These are phyloP conservation scores for Phytophthora meadii DNA, from an alignment of 352 stramenopile genomes.

Conservation along the genomic window DNA sequence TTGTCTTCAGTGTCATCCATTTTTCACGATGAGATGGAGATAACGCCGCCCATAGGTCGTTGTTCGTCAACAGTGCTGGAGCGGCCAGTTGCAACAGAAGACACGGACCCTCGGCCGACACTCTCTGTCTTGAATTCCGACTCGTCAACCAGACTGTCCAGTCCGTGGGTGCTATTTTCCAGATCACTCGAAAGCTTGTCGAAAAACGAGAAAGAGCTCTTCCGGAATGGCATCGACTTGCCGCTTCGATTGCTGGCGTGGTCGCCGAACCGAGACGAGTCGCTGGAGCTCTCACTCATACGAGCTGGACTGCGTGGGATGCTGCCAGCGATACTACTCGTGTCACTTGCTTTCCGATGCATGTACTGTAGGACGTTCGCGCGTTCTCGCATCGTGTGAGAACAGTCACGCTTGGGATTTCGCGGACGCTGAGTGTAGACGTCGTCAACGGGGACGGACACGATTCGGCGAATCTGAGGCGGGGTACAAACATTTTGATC, in stretches of 20 bases:
- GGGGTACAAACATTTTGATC: constrained; percentile 12
- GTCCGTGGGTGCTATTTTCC: constrained; percentile 59
- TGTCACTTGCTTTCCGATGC: constrained; percentile 85
- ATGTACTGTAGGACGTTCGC: constrained; percentile 89
- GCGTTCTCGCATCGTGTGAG: constrained; percentile 80
- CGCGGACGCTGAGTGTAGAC: constrained; percentile 20
- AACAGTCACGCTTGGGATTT: constrained; percentile 51
- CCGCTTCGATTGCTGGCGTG: constrained; percentile 56
- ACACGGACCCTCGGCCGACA: constrained; percentile 31
- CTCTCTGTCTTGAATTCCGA: constrained; percentile 39
- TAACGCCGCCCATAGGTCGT: constrained; percentile 24
- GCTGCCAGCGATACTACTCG: constrained; percentile 73
- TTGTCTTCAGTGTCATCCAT: constrained; percentile 16
- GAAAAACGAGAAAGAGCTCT: constrained; percentile 90
- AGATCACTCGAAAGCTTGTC: constrained; percentile 85
- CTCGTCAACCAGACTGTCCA: constrained; percentile 57
- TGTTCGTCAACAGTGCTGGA: constrained; percentile 40
- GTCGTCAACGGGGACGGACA: constrained; percentile 41
- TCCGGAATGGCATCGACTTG: constrained; percentile 55
- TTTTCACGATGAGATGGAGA: constrained; percentile 39
- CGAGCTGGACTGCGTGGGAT: constrained; percentile 65
- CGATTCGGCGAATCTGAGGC: constrained; percentile 49
- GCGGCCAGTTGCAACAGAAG: constrained; percentile 31
- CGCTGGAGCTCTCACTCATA: constrained; percentile 74
- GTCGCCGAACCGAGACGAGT: constrained; percentile 64